Conservation (phyloP, 441 rosid species). For the Aquilaria agallochum region DNA sequence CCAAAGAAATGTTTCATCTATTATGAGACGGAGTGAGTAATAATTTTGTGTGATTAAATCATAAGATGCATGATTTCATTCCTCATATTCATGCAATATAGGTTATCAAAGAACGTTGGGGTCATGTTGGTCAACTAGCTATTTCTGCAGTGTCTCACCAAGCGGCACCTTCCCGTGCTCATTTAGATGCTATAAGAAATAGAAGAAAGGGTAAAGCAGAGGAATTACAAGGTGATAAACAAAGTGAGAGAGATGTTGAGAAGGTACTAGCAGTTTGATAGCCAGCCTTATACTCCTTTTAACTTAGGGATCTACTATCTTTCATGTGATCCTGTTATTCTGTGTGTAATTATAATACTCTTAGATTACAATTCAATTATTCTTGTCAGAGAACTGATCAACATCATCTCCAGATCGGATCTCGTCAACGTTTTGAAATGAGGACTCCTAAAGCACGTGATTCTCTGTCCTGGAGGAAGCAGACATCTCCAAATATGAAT, state of each 20-base stretch:
- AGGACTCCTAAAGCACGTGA: slow-evolving; percentile 62
- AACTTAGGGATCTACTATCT: too few relatives aligned
- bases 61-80: slow-evolving; percentile 10
- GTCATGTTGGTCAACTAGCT: slow-evolving; percentile 74
- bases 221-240: slow-evolving; percentile 28
- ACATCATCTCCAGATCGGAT: slow-evolving; percentile 58
- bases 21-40: too few relatives aligned
- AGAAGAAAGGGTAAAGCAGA: slow-evolving; percentile 43
- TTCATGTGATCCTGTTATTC: too few relatives aligned
- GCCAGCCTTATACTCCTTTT: too few relatives aligned
- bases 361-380: slow-evolving; percentile 12
- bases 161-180: slow-evolving; percentile 87
- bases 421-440: slow-evolving; percentile 51
- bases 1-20: too few relatives aligned
- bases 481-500: slow-evolving; percentile 32
- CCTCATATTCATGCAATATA: slow-evolving; percentile 28
- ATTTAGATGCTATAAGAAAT: slow-evolving; percentile 68
- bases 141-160: slow-evolving; percentile 56
- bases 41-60: too few relatives aligned
- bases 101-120: slow-evolving; percentile 82
- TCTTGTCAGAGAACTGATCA: slow-evolving; percentile 35
- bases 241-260: slow-evolving; percentile 33
- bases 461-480: slow-evolving; percentile 76
- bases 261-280: slow-evolving; percentile 38
- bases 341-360: background rate